These are phyloP conservation scores for Termitomyces sp. DNA, from an alignment of 768 basidiomycete species.

Conservation along the genomic window DNA sequence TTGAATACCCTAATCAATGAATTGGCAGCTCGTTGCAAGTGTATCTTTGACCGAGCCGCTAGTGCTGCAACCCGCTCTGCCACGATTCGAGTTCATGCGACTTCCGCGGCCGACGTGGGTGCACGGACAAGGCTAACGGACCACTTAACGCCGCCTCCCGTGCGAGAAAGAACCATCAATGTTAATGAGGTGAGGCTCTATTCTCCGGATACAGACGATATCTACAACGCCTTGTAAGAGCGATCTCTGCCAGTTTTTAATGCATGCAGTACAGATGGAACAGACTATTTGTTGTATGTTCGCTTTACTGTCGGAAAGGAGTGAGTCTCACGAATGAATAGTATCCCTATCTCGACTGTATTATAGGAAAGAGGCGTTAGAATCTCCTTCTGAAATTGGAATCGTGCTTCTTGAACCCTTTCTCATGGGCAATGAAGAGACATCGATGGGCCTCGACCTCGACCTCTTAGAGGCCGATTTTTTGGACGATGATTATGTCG, in stretches of 20 bases:
- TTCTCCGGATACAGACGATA: conserved; percentile 18
- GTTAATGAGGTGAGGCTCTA: conserved; percentile 43
- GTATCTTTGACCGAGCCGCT: conserved; percentile 57
- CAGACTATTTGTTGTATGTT: conserved; percentile 43
- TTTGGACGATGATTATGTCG: conserved; percentile 69
- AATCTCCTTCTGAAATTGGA: conserved; percentile 35
- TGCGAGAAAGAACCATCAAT: conserved; percentile 50
- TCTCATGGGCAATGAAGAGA: conserved; percentile 33
- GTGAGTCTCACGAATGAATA: conserved; percentile 22
- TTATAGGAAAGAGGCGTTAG: conserved; percentile 35
- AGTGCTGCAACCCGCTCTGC: conserved; percentile 62
- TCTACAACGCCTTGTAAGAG: conserved; percentile 31
- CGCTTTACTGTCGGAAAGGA: conserved; percentile 8
- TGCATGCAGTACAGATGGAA: conserved; percentile 36
- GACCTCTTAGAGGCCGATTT: conserved; percentile 67
- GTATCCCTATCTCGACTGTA: conserved; percentile 55
- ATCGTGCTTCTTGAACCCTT: conserved; percentile 53
- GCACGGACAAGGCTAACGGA: conserved; percentile 24
- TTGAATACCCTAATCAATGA: conserved; percentile 60
- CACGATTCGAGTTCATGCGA: conserved; percentile 28
- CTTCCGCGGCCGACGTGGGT: conserved; percentile 18
- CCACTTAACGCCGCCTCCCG: conserved; percentile 26
- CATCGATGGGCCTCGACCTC: conserved; percentile 38
- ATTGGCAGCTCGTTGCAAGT: conserved; percentile 54
- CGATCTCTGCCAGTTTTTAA: conserved; percentile 47